Evolutionary conservation across 169 alveolate genomes (phyloP).

Genomic region (Sarcocystis neurona): DNA sequence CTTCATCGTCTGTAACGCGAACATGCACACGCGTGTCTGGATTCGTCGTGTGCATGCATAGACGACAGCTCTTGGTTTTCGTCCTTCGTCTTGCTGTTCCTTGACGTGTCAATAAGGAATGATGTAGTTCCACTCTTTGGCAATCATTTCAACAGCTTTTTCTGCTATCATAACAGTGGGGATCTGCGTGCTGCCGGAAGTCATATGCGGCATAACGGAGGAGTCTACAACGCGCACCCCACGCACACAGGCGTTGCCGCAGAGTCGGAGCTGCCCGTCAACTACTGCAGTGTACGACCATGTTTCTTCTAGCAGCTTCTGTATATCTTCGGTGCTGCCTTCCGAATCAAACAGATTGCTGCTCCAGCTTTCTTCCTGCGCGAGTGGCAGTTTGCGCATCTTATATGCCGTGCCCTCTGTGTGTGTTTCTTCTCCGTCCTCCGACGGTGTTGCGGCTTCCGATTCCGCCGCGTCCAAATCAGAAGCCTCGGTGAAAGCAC

Average conservation of each 20-base stretch:
- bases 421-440: neutral
- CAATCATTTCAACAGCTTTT: slow-evolving; percentile 33
- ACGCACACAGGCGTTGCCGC: slow-evolving; percentile 43
- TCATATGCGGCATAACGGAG: slow-evolving; percentile 60
- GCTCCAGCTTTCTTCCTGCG: neutral
- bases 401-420: too few species aligned
- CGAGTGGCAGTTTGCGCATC: neutral
- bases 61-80: too few species aligned
- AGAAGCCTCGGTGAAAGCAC: too few species aligned
- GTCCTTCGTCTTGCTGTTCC: too few species aligned
- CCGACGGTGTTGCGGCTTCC: neutral
- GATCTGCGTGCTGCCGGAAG: slow-evolving; percentile 49
- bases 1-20: too few species aligned
- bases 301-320: neutral
- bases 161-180: slow-evolving; percentile 52
- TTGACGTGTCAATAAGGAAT: too few species aligned
- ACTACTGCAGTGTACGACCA: slow-evolving; percentile 38
- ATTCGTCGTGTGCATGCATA: too few species aligned
- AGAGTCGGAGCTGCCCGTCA: slow-evolving; percentile 36
- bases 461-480: too few species aligned
- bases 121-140: too few species aligned
- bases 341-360: neutral
- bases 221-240: slow-evolving; percentile 49
- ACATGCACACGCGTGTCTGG: too few species aligned
- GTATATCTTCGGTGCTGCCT: neutral